phyloP scores from a whole-genome alignment of 345 rosid genomes.

The Geranium rotundifolium region DNA sequence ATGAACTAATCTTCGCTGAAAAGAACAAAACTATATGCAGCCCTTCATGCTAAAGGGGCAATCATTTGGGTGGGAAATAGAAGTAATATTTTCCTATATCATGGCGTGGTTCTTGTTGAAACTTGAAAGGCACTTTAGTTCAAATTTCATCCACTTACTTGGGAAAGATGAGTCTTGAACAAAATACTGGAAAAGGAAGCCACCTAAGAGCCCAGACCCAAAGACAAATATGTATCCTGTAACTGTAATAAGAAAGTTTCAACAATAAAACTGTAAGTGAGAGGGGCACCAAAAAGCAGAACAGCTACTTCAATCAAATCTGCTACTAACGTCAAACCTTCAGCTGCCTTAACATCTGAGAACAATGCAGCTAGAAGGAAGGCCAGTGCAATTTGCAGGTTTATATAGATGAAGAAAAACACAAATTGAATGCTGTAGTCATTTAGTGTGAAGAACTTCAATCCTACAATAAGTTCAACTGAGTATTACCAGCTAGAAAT shows the following conservation, averaged over 20 bases:
- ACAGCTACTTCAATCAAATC: not conserved
- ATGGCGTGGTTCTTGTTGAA: no score
- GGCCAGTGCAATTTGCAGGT: constrained; percentile 73
- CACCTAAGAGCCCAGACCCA: constrained; percentile 77
- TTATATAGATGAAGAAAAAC: constrained; percentile 61
- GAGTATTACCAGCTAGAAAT: constrained; percentile 7
- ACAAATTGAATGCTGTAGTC: constrained; percentile 56
- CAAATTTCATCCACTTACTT: constrained; percentile 35
- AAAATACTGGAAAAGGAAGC: constrained; percentile 51
- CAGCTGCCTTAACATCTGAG: constrained; percentile 67
- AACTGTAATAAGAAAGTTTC: constrained; percentile 33
- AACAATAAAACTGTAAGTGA: constrained; percentile 4
- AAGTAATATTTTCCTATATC: no score
- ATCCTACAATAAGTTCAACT: constrained; percentile 33
- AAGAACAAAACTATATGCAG: no score
- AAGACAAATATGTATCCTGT: constrained; percentile 50
- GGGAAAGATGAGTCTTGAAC: constrained; percentile 59
- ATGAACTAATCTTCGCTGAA: no score
- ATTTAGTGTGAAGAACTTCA: constrained; percentile 65
- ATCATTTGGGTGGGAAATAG: not conserved
- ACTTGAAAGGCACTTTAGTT: not conserved
- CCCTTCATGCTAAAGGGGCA: no score
- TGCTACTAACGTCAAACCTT: constrained; percentile 39
- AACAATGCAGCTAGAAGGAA: constrained; percentile 63
- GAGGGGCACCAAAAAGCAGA: constrained; percentile 1